Conservation (phyloP, 1,139 yeast genomes). For the Geotrichum cucujoidarum region DNA sequence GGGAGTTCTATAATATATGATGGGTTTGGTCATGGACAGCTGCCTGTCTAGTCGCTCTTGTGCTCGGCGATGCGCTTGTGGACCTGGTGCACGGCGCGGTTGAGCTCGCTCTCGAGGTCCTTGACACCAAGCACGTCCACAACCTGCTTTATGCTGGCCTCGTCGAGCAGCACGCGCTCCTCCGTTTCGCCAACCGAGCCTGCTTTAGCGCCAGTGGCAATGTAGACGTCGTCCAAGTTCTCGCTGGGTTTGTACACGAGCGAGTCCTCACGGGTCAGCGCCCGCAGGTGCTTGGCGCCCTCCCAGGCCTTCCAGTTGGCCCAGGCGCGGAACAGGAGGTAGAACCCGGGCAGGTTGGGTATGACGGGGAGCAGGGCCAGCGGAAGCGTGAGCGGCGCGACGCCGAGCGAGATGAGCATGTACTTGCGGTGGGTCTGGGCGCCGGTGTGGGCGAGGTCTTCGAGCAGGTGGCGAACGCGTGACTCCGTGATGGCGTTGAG, state of each 20-base stretch:
- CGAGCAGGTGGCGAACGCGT: conserved; percentile 29
- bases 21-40: too few species aligned
- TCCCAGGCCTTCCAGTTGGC: conserved; percentile 75
- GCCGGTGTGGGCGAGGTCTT: conserved; percentile 37
- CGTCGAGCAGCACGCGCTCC: conserved; percentile 20
- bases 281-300: conserved; percentile 67
- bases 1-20: too few species aligned
- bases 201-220: background rate
- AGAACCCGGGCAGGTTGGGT: conserved; percentile 95
- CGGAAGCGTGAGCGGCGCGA: conserved; percentile 77
- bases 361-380: conserved; percentile 76
- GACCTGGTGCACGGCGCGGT: conserved; percentile 30
- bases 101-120: conserved; percentile 29
- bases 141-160: conserved; percentile 26
- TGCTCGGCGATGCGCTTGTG: conserved; percentile 19
- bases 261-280: conserved; percentile 41
- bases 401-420: conserved; percentile 49
- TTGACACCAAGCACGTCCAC: conserved; percentile 26
- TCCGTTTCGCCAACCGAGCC: conserved; percentile 10
- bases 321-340: conserved; percentile 73
- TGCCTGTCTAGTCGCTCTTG: too few species aligned
- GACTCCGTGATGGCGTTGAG: conserved; percentile 22
- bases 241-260: conserved; percentile 23
- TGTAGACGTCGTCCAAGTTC: conserved; percentile 24
- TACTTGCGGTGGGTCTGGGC: conserved; percentile 42